These are phyloP conservation scores for Paramecium sexaurelia DNA, from an alignment of 73 alveolate species.

Conservation along the genomic window DNA sequence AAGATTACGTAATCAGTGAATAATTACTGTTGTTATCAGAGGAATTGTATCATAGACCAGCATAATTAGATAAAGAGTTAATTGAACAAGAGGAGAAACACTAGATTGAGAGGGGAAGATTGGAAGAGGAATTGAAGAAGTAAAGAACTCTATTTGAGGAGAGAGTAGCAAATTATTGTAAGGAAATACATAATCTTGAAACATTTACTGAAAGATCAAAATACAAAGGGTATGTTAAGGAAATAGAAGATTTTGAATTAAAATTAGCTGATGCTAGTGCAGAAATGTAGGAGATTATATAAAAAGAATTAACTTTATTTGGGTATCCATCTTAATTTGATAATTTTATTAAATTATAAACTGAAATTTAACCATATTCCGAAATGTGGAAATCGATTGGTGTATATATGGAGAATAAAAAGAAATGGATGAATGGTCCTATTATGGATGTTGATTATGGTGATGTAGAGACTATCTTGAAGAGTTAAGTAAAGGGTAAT, in stretches of 20 bases:
- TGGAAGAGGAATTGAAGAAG: slow-evolving; percentile 59
- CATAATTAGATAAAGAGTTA: slow-evolving; percentile 50
- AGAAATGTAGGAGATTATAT: slow-evolving; percentile 57
- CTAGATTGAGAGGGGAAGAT: slow-evolving; percentile 32
- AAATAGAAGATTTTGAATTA: slow-evolving; percentile 68
- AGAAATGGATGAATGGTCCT: slow-evolving; percentile 63
- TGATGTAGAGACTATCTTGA: slow-evolving; percentile 69
- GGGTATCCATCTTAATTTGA: slow-evolving; percentile 56
- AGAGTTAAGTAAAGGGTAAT: slow-evolving; percentile 17
- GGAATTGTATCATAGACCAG: slow-evolving; percentile 63
- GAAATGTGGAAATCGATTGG: slow-evolving; percentile 68
- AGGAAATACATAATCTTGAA: slow-evolving; percentile 56
- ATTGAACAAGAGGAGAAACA: slow-evolving; percentile 66
- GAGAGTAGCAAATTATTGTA: slow-evolving; percentile 42
- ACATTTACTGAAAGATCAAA: slow-evolving; percentile 54
- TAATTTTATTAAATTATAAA: slow-evolving; percentile 9
- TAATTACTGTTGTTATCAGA: slow-evolving; percentile 16
- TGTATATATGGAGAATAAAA: slow-evolving; percentile 57
- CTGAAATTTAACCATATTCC: slow-evolving; percentile 48
- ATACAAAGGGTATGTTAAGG: slow-evolving; percentile 36
- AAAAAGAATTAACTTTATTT: slow-evolving; percentile 53
- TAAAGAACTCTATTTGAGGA: slow-evolving; percentile 59
- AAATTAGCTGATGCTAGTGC: slow-evolving; percentile 37
- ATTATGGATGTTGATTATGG: slow-evolving; percentile 65
- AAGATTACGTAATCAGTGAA: slow-evolving; percentile 30